Base-by-base conservation (phyloP, 2,329 filamentous ascomycete genomes). In the Aspergillus fijiensis region DNA sequence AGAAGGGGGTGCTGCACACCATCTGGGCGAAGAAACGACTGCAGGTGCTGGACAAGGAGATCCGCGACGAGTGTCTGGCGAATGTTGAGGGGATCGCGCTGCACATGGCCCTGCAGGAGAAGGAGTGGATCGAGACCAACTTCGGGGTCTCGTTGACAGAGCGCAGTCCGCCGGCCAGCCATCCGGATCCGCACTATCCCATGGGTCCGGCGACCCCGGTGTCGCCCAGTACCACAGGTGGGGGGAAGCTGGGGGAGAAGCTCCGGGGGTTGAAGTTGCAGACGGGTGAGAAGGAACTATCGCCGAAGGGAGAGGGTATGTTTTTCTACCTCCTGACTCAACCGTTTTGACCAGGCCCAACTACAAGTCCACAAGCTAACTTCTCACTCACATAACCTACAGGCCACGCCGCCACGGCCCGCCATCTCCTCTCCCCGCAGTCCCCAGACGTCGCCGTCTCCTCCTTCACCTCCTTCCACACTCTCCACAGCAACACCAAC, bases 11-110 rank as follows among this genome's bases (percentile, higher is more conserved):
- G 2, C 77, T 96, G 61, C 93, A 96, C 72, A 96, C 91, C 2
- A 87, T 94, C 60, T 97, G 93, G 92, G 93, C 91, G 19, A 92
- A 92, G 80, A 89, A 90, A 74, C 83, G 92, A 48, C 79, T 96
- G 23, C 85, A 87, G 33, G 87, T 90, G 63, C 79, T 96, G 51
- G 86, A 92, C 55, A 82, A 82, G 60, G 92, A 96, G 79, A 94
- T 96, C 67, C 85, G 84, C 10, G 79, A 80, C 7, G 92, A 96
- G 78, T 84, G 89, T 71, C 84, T 83, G 67, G 80, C 82, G 63
- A 96, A 96, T 71, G 83, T 84, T 12, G 92, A 96, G 77, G 90
- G 92, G 21, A 85, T 96, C 19, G 92, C 90, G 1, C 78, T 96
- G 58, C 87, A 91, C 71, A 96, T 96, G 89, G 91, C 89, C 0